Evolutionary conservation across 805 yeast species (phyloP), one percentile per base, ranked within the genome.

Genomic region (Wickerhamomyces kurtzmanii): DNA sequence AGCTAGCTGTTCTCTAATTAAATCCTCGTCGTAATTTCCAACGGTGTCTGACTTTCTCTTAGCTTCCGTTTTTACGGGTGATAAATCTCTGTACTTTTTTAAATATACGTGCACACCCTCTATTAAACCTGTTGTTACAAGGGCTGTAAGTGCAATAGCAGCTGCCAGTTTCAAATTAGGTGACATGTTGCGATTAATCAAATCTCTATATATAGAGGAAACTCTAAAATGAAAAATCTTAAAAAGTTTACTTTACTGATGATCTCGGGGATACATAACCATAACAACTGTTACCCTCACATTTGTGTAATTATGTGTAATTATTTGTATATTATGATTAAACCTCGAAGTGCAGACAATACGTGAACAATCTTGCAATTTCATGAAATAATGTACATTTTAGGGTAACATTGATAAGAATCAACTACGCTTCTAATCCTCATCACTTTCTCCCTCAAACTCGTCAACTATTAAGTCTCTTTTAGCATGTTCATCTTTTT

Each of bases 1-100:
- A 0, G 97, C 94, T 21, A 89, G 68, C 50, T 91, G 97, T 55
- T 91, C 98, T 32, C 80, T 71, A 27, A 85, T 77, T 36, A 91
- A 69, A 29, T 72, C 81, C 42, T 81, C 91, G 31, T 69, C 71
- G 37, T 71, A 62, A n/a, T 20, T 19, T 8, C 24, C 26, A 8
- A 24, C 18, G 9, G 18, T 29, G 27, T 15, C 23, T 11, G 23
- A 31, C 29, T 25, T 30, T 21, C 27, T 28, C 31, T 15, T 27
- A 12, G 17, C 20, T 26, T 13, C 24, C 17, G 17, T 12, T 31
- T 10, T 26, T 20, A 12, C 18, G 26, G 3, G 19, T 20, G 8
- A 12, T 21, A 9, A 19, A 8, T 12, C 5, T 16, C n/a, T 26
- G 23, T 17, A 28, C 12, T 12, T 39, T 33, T 27, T 42, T 45